Conservation (phyloP, 768 basidiomycete genomes). For the Tricholoma saponaceum region DNA sequence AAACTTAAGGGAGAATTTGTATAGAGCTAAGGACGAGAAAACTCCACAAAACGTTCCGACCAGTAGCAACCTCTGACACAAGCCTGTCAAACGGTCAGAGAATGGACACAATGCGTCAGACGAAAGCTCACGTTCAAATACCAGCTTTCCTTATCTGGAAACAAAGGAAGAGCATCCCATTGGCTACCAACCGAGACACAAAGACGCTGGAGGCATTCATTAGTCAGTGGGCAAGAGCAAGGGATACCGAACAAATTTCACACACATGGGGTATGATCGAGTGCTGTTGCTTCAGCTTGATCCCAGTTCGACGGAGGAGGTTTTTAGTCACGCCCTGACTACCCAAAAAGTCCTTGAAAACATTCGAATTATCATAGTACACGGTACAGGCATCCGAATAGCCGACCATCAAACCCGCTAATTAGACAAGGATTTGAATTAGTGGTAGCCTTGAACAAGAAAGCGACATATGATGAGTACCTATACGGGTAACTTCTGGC, state of each 20-base stretch:
- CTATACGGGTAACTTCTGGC: background rate
- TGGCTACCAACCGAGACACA: background rate
- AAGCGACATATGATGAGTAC: slow-evolving; percentile 15
- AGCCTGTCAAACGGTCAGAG: background rate
- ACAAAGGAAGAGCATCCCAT: background rate
- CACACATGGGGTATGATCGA: slow-evolving; percentile 35
- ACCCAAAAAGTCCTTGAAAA: slow-evolving; percentile 31
- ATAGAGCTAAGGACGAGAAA: background rate
- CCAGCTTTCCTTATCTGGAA: background rate
- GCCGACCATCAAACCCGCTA: background rate
- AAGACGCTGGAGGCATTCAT: background rate
- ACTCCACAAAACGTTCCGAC: background rate
- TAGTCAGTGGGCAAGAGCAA: background rate
- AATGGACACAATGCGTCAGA: background rate
- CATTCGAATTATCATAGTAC: slow-evolving; percentile 31
- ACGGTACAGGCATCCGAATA: background rate
- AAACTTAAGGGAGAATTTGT: no score
- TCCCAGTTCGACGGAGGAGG: slow-evolving; percentile 14
- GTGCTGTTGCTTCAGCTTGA: slow-evolving; percentile 21
- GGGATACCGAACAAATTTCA: background rate
- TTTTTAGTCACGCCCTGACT: slow-evolving; percentile 19
- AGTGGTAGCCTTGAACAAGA: background rate
- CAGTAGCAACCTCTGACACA: background rate
- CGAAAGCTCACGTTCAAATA: background rate
- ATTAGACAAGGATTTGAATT: background rate